phyloP scores from a whole-genome alignment of 1,139 yeast species.

The Suhomyces terraborum region DNA sequence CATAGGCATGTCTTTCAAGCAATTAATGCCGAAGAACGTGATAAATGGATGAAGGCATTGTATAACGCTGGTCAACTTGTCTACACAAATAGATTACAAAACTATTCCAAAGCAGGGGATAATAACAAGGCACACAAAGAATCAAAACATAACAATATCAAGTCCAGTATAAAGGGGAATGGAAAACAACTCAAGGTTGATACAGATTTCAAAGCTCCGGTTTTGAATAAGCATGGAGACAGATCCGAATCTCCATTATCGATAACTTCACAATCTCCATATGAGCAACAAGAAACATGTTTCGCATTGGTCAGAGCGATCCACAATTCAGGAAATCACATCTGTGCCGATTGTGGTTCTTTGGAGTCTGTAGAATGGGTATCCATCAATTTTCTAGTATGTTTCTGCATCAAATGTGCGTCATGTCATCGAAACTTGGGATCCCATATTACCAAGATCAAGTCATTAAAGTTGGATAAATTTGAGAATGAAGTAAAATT shows the following conservation, averaged over 20 bases:
- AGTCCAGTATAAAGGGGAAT: not conserved
- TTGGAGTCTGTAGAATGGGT: conserved; percentile 80
- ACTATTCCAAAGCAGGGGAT: conserved; percentile 1
- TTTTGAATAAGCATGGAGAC: conserved; percentile 9
- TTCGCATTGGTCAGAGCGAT: conserved; percentile 48
- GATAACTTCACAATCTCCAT: conserved; percentile 28
- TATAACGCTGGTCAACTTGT: conserved; percentile 52
- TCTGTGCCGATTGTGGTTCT: conserved; percentile 81
- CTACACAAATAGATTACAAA: conserved; percentile 29
- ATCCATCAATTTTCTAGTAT: conserved; percentile 70
- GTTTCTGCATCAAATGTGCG: conserved; percentile 82
- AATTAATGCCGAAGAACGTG: conserved; percentile 65
- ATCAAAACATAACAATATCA: not conserved
- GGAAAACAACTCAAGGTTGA: conserved; percentile 9
- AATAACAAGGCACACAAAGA: not conserved
- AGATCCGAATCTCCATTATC: conserved; percentile 39
- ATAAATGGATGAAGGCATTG: conserved; percentile 66
- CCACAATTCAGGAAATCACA: conserved; percentile 55
- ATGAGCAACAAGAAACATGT: conserved; percentile 29
- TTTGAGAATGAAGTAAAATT: conserved; percentile 45
- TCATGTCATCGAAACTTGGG: conserved; percentile 58
- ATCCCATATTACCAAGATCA: conserved; percentile 51
- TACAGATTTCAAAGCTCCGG: conserved; percentile 12
- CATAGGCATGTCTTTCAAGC: conserved; percentile 79
- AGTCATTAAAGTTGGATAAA: conserved; percentile 52